Evolutionary conservation across 78 protist genomes (phyloP), one percentile per base, ranked within the genome.

Genomic region (Mastigamoeba balamuthi): DNA sequence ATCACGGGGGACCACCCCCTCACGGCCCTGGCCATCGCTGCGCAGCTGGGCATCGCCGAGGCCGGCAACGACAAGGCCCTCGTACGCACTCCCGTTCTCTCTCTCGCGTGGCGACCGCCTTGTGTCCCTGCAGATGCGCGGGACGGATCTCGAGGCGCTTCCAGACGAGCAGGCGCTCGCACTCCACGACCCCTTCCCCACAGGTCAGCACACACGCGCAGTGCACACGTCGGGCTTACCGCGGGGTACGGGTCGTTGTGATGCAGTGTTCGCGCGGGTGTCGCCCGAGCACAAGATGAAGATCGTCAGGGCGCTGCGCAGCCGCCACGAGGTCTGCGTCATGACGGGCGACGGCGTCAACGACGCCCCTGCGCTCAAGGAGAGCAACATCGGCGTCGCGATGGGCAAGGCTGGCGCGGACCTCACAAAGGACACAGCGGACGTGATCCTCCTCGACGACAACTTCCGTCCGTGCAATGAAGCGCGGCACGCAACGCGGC

Each of bases 401-500:
- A 98, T 98, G 99, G 98, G 97, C 66, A 90, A 94, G 35, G 71
- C 95, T 3, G 99, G 98, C 37, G 93, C 98, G 5, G 95, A 93
- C 44, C 93, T 91, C 35, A 70, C 36, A 17, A 10, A 69, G 37
- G 38, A 69, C 17, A 6, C 6, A 27, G 8, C 38, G 6, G 43
- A n/a, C n/a, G n/a, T n/a, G n/a, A n/a, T n/a, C n/a, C n/a, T n/a
- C n/a, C n/a, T n/a, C n/a, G n/a, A n/a, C n/a, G n/a, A n/a, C n/a
- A n/a, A n/a, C n/a, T n/a, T n/a, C n/a, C n/a, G n/a, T n/a, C n/a
- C n/a, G n/a, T n/a, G n/a, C n/a, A n/a, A n/a, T n/a, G n/a, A n/a
- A n/a, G n/a, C n/a, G n/a, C n/a, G n/a, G n/a, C n/a, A n/a, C n/a
- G n/a, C n/a, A n/a, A n/a, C n/a, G n/a, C n/a, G n/a, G n/a, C n/a